Evolutionary conservation across 1,284 basidiomycete species (phyloP), one percentile per base, ranked within the genome.

Genomic region (Bjerkandera adusta): DNA sequence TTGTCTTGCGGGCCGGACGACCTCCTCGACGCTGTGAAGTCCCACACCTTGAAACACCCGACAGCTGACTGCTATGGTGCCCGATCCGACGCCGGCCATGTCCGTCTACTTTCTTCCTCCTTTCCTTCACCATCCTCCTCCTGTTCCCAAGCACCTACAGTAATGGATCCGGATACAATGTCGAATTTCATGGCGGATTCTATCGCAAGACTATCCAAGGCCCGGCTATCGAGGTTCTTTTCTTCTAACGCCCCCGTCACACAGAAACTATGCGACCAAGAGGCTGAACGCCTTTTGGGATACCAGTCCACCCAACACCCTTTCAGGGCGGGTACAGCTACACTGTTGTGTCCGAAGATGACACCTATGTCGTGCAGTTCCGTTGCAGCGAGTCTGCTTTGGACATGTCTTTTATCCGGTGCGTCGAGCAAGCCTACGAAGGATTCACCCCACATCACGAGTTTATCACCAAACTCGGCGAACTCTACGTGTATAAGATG

Each of bases 401-500:
- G 7, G 38, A 40, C 38, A 11, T 40, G 15, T 6, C 13, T 12
- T 40, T 40, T 25, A 13, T 40, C 38, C 7, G 38, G 11, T 26
- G 25, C 16, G 16, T 40, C 24, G 38, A 40, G 22, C 15, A 40
- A 40, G 38, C 38, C 16, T 40, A 40, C 38, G 22, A 11, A 7
- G 18, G 38, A 13, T 40, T 40, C 38, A 22, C 22, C 11, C 38
- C 38, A 25, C 11, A 16, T 16, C 38, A 25, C 22, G 22, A 22
- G 22, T 11, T 10, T 22, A 24, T 11, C 16, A 22, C 15, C 38
- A 40, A 16, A 22, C 38, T 40, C 15, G 38, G 38, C 38, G 11
- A 40, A 10, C 38, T 40, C 25, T 22, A 40, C 24, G 38, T 40
- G 15, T 40, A 40, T 22, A 40, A 13, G 22, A 40, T 40, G 38